Conservation (phyloP, 345 rosid species). For the Dipteronia dyeriana region DNA sequence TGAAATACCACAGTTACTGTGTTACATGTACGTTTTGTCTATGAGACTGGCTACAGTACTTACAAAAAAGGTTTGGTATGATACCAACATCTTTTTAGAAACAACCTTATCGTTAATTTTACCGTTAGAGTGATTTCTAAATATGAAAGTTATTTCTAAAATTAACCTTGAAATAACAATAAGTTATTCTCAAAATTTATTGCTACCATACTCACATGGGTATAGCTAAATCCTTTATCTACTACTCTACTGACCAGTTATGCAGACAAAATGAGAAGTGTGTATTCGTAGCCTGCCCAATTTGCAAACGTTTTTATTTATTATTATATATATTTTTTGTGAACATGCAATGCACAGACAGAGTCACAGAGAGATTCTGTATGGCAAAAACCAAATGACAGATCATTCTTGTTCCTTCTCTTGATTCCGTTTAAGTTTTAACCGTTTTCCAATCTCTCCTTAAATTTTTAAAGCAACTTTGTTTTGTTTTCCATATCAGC, state of each 20-base stretch:
- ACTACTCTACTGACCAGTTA: too few species aligned
- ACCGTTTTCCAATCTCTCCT: not conserved
- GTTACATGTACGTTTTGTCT: not conserved
- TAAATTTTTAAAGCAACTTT: not conserved
- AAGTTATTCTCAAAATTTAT: too few species aligned
- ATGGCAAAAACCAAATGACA: slow-evolving; percentile 4
- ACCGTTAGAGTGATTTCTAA: too few species aligned
- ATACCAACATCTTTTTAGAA: too few species aligned
- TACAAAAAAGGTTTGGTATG: too few species aligned
- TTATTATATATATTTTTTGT: not conserved
- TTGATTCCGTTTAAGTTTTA: not conserved
- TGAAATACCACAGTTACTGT: too few species aligned
- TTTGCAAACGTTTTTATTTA: not conserved
- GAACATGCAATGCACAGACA: not conserved
- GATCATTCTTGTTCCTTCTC: not conserved
- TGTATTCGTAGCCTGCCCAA: not conserved
- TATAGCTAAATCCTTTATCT: too few species aligned
- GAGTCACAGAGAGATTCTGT: not conserved
- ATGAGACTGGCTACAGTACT: too few species aligned
- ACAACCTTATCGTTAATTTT: too few species aligned
- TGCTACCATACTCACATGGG: too few species aligned
- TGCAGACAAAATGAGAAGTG: not conserved
- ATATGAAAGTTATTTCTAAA: too few species aligned
- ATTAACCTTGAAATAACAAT: too few species aligned
- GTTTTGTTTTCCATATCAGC: not conserved